phyloP scores from a whole-genome alignment of 2,329 filamentous ascomycete genomes.

The Clonostachys solani region DNA sequence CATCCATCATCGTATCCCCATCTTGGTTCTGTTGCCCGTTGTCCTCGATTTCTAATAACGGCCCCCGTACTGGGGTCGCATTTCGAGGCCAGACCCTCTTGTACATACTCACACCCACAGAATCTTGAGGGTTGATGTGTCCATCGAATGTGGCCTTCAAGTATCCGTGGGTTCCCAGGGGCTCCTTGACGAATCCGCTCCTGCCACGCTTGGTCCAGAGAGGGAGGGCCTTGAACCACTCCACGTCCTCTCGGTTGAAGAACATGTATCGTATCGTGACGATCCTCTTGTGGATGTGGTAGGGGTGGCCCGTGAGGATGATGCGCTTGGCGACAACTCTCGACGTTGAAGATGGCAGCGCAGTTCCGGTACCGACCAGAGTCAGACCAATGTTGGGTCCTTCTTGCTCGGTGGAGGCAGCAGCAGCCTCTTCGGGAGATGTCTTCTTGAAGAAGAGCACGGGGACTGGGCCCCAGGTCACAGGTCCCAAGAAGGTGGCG shows the following conservation, averaged over 20 bases:
- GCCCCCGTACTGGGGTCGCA: slow-evolving; percentile 43
- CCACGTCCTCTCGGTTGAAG: slow-evolving; percentile 92
- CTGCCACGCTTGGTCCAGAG: slow-evolving; percentile 90
- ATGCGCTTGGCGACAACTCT: slow-evolving; percentile 91
- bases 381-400: slow-evolving; percentile 49
- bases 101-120: slow-evolving; percentile 84
- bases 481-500: slow-evolving; percentile 82
- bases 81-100: slow-evolving; percentile 80
- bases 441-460: slow-evolving; percentile 78
- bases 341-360: slow-evolving; percentile 68
- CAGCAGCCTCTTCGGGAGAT: slow-evolving; percentile 28
- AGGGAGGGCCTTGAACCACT: slow-evolving; percentile 96
- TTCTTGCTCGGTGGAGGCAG: slow-evolving; percentile 26
- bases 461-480: slow-evolving; percentile 91
- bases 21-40: slow-evolving; percentile 8
- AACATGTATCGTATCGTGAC: slow-evolving; percentile 99
- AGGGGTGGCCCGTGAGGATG: slow-evolving; percentile 91
- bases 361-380: slow-evolving; percentile 83
- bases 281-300: slow-evolving; percentile 97
- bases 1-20: slow-evolving; percentile 28
- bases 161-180: slow-evolving; percentile 95
- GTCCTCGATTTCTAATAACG: slow-evolving; percentile 30
- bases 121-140: slow-evolving; percentile 92
- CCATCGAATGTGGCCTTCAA: slow-evolving; percentile 99
- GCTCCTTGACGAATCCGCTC: slow-evolving; percentile 89